Evolutionary conservation across 2,329 filamentous ascomycete genomes (phyloP).

Genomic region (Epichloe gansuensis): DNA sequence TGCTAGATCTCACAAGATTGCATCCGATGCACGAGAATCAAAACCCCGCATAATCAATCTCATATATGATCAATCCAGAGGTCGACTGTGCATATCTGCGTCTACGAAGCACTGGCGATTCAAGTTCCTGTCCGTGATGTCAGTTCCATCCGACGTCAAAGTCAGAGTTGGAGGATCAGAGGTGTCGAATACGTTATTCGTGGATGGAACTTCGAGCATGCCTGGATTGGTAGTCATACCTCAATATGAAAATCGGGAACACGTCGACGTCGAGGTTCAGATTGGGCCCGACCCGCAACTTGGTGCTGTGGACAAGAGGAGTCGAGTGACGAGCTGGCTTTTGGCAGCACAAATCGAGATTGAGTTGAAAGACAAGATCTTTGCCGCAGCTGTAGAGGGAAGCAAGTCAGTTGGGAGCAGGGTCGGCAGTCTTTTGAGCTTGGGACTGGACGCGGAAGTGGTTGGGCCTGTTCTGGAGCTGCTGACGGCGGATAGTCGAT

Average conservation of each 20-base stretch:
- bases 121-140: slow-evolving; percentile 1
- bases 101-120: slow-evolving; percentile 4
- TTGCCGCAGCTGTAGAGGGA: not conserved
- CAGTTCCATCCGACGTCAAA: not conserved
- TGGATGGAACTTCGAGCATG: not conserved
- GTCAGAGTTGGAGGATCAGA: not conserved
- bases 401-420: not conserved
- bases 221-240: not conserved
- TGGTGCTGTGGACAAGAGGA: not conserved
- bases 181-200: not conserved
- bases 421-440: slow-evolving; percentile 2
- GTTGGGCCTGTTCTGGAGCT: slow-evolving; percentile 2
- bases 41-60: not conserved
- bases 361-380: slow-evolving; percentile 2
- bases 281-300: slow-evolving; percentile 1
- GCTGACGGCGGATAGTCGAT: slow-evolving; percentile 3
- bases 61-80: not conserved
- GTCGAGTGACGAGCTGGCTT: not conserved
- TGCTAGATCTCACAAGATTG: not conserved
- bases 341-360: slow-evolving; percentile 3
- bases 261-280: not conserved
- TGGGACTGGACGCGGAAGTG: slow-evolving; percentile 1
- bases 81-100: not conserved
- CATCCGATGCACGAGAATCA: not conserved
- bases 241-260: not conserved